These are phyloP conservation scores for Monosporozyma solicola DNA, from an alignment of 805 yeast species.

Conservation along the genomic window DNA sequence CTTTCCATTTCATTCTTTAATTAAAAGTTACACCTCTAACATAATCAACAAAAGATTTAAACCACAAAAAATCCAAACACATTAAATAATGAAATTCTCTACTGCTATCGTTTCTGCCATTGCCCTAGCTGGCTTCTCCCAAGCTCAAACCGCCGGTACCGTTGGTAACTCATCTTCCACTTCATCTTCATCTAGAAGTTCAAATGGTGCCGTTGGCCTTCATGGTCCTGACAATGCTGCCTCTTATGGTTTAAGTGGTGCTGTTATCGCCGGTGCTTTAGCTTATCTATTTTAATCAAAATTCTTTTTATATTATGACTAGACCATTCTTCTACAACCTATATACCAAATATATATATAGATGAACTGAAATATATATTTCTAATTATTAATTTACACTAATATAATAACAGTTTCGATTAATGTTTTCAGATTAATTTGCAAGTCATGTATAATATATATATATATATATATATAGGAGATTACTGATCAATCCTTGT, in stretches of 20 bases:
- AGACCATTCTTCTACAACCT: background rate
- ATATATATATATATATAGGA: background rate
- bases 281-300: constrained; percentile 5
- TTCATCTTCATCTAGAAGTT: constrained; percentile 1
- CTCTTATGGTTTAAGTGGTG: constrained; percentile 10
- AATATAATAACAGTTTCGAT: too few relatives aligned
- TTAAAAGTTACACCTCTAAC: background rate
- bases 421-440: too few relatives aligned
- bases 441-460: too few relatives aligned
- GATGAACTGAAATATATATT: too few relatives aligned
- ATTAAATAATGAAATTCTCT: constrained; percentile 7
- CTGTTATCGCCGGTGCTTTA: constrained; percentile 10
- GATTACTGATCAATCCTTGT: constrained; percentile 6
- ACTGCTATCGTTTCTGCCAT: constrained; percentile 6
- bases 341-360: background rate
- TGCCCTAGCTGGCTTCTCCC: constrained; percentile 6
- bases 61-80: background rate
- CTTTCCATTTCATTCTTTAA: background rate
- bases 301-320: background rate
- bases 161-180: background rate
- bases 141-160: constrained; percentile 6
- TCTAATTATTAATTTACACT: too few relatives aligned
- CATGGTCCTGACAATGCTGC: background rate
- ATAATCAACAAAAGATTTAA: background rate
- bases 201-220: constrained; percentile 4